Base-by-base conservation (phyloP, 305 asterid genomes). In the Andrographis paniculata region DNA sequence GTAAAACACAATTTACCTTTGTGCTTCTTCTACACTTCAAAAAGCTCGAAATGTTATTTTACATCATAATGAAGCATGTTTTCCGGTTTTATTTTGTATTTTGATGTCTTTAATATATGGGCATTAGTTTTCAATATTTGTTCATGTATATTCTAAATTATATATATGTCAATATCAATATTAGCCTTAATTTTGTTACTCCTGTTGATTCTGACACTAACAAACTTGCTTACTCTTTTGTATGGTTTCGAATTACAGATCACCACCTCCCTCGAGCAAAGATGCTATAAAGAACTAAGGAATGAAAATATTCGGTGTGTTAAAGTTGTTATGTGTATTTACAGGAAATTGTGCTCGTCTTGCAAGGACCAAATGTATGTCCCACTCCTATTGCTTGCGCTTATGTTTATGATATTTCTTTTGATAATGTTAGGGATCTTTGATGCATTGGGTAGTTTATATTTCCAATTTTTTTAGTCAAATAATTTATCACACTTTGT, bases 321-420 rank as follows among this genome's bases (percentile, higher is more conserved):
- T 58, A 87, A 84, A 64, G 58, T 79, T 50, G 95, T 87, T 49
- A 54, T 87, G 95, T 70, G 78, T 64, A 92, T 87, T 43, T 92
- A 87, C 93, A 68, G 76, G 60, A 92, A 87, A 71, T 71, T 92
- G 72, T 60, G 84, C 71, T 43, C 66, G 45, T 73, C 94, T 68
- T 92, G 97, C 92, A 81, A 68, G 89, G 97, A 77, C 57, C 94
- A 92, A 72, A 77, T 92, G 99, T 87, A 77, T 14, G 86, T 69
- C 22, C 14, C 49, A 35, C 50, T 38, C 33, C 53, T 49, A 23
- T 35, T 30, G 28, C 49, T 18, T 20, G 14, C 20, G 37, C 59
- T 20, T 21, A 1, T 16, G 48, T 42, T 53, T 17, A 5, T 11
- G 4, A 31, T 39, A 14, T 59, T 33, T 49, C 13, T 38, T 23